Evolutionary conservation across 768 basidiomycete species (phyloP).

Genomic region (Mycena pura): DNA sequence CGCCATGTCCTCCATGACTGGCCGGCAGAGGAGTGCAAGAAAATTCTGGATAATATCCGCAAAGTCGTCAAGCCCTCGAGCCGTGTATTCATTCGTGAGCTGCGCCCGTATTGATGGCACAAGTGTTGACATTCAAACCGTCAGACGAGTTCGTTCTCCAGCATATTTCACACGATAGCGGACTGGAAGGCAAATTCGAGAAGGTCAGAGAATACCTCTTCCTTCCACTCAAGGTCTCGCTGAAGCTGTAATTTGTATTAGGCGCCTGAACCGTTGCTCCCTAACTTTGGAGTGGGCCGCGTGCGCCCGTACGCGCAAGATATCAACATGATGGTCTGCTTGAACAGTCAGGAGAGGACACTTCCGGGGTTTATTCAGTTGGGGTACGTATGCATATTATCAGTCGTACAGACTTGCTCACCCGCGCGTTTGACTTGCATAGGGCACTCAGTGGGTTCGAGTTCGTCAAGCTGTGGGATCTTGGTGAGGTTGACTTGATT

Average conservation of each 20-base stretch:
- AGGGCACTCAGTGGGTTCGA: slow-evolving; percentile 35
- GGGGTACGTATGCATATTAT: slow-evolving; percentile 28
- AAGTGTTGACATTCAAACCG: not conserved
- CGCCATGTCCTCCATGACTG: slow-evolving; percentile 37
- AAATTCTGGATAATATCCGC: slow-evolving; percentile 36
- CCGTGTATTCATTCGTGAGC: slow-evolving; percentile 39
- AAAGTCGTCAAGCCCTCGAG: slow-evolving; percentile 36
- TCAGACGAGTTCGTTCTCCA: slow-evolving; percentile 48
- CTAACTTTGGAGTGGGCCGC: slow-evolving; percentile 53
- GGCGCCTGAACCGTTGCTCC: slow-evolving; percentile 53
- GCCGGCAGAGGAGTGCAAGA: slow-evolving; percentile 34
- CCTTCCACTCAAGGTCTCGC: not conserved
- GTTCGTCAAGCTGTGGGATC: slow-evolving; percentile 46
- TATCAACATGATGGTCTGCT: slow-evolving; percentile 50
- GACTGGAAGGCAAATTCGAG: not conserved
- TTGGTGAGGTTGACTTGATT: slow-evolving; percentile 41
- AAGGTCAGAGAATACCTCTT: not conserved
- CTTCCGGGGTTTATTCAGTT: slow-evolving; percentile 47
- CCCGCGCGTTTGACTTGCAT: not conserved
- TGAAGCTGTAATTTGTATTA: slow-evolving; percentile 7
- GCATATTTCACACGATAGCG: slow-evolving; percentile 26
- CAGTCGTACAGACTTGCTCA: not conserved
- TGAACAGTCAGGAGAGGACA: slow-evolving; percentile 52
- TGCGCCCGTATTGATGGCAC: not conserved
- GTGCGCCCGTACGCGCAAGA: slow-evolving; percentile 51